Base-by-base conservation (phyloP, 2,329 filamentous ascomycete species). In the Sporothrix globosa region DNA sequence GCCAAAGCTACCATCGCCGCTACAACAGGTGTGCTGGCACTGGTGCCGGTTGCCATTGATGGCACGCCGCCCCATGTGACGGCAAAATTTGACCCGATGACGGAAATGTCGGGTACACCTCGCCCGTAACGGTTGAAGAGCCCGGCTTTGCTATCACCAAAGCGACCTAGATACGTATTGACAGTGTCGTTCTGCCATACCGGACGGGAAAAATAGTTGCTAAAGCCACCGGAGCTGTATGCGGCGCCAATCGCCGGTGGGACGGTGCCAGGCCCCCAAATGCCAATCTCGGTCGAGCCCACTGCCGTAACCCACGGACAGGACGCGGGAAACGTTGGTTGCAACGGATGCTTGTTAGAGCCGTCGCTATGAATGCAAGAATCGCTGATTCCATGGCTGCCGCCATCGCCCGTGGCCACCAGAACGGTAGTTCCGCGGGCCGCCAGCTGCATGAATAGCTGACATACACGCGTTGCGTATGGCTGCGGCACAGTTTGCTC, bases 291-390 rank as follows among this genome's bases (percentile, higher is more conserved):
- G 1, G 87, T 89, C 1, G 86, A 90, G 7, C 90, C 90, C 1
- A 92, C 86, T 2, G 84, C 80, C 0, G 90, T 92, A 9, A 92
- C 85, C 77, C 87, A 92, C 0, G 90, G 90, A 74, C 90, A 92
- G 0, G 85, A 85, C 0, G 85, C 86, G 0, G 90, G 90, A 78
- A 92, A 92, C 5, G 83, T 84, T 0, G 88, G 84, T 41, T 88
- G 80, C 75, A 90, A 88, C 24, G 84, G 81, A 11, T 84, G 83
- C 1, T 81, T 83, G 71, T 86, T 83, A 56, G 79, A 82, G 27
- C 88, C 88, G 70, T 90, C 87, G 75, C 89, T 88, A 70, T 83
- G 83, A 67, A 82, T 79, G 79, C 89, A 91, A 24, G 73, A 76
- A 71, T 87, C 89, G 71, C 79, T 80, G 3, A 79, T 80, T 4